These are phyloP conservation scores for Solanum dulcamara DNA, from an alignment of 257 asterid genomes.

Conservation along the genomic window DNA sequence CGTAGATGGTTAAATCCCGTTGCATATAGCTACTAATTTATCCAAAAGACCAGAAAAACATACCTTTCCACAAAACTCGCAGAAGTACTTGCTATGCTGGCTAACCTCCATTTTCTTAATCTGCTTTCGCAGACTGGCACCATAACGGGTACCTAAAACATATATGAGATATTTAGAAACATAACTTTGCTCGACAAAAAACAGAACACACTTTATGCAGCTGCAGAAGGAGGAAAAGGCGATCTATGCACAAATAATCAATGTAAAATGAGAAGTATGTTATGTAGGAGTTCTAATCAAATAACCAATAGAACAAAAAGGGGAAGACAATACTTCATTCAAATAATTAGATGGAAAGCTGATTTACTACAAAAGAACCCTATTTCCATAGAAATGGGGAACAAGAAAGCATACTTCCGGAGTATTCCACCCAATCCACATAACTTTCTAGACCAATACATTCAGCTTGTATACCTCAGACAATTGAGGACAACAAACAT, in stretches of 20 bases:
- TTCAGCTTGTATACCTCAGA: no score
- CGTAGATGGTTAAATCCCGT: neutral
- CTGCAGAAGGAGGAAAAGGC: neutral
- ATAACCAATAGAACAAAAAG: neutral
- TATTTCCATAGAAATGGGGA: no score
- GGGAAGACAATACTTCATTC: neutral
- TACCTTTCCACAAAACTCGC: conserved; percentile 46
- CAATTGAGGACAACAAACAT: no score
- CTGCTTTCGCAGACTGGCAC: conserved; percentile 43
- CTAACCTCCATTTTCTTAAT: conserved; percentile 44
- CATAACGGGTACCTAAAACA: conserved; percentile 32
- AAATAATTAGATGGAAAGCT: neutral
- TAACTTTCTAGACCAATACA: no score
- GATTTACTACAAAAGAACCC: neutral
- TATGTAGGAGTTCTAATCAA: neutral
- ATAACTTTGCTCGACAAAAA: no score
- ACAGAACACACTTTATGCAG: neutral
- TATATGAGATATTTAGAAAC: neutral
- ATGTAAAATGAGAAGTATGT: neutral
- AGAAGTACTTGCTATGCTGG: conserved; percentile 35
- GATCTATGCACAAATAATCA: neutral
- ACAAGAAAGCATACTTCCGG: no score
- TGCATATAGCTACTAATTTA: neutral
- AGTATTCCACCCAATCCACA: no score
- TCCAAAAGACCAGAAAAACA: neutral